Conservation (phyloP, 345 rosid species). For the Luvunga scandens region DNA sequence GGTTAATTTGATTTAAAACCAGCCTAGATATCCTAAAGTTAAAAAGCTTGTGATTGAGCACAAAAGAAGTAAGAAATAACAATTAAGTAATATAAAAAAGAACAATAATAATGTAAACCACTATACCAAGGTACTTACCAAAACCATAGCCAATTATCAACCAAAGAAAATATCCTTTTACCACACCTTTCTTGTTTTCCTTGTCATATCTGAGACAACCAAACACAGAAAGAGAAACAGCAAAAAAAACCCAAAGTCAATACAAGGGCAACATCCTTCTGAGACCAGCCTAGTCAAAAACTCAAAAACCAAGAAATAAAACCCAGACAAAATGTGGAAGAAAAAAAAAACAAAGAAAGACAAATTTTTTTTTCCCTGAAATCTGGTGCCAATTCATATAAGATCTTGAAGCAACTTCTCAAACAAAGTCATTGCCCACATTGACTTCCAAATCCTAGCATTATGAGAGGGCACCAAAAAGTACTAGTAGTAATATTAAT, state of each 20-base stretch:
- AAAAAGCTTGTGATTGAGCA: neutral
- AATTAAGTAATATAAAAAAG: neutral
- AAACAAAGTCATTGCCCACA: neutral
- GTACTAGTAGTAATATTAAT: no score
- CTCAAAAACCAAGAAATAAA: neutral
- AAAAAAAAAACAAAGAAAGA: neutral
- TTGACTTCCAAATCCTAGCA: neutral
- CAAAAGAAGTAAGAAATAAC: neutral
- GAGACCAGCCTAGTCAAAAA: neutral
- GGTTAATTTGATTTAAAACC: neutral
- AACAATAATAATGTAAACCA: neutral
- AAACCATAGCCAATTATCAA: slow-evolving; percentile 69
- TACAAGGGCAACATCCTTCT: slow-evolving; percentile 4
- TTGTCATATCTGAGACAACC: slow-evolving; percentile 65
- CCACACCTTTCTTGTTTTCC: slow-evolving; percentile 48
- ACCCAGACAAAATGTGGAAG: neutral
- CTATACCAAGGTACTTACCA: slow-evolving; percentile 45
- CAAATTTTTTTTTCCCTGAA: neutral
- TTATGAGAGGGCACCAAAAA: neutral
- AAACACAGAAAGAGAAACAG: slow-evolving; percentile 3
- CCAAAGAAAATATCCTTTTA: slow-evolving; percentile 78
- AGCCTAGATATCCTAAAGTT: neutral
- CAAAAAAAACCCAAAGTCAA: neutral
- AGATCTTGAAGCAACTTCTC: neutral
- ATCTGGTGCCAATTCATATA: neutral